Evolutionary conservation across 2,329 filamentous ascomycete genomes (phyloP), one percentile per base, ranked within the genome.

Genomic region (Dactylella cylindrospora): DNA sequence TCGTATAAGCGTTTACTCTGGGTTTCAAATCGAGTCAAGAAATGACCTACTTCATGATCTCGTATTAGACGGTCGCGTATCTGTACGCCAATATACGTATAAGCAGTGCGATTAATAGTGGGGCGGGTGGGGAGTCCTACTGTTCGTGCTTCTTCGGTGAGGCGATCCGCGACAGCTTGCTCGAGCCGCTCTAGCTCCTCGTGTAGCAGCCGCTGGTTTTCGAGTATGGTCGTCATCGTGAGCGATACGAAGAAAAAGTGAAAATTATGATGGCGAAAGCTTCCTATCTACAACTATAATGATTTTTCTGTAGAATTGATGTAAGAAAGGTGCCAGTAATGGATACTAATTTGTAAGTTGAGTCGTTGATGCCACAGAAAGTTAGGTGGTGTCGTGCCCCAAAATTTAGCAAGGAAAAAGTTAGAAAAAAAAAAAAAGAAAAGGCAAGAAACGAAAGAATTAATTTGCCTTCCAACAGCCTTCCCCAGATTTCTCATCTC

Each of bases 171-270:
- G 70, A 96, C 86, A 49, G 88, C 93, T 73, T 95, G 89, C 75
- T 98, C 93, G 60, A 98, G 81, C 66, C 93, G 85, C 79, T 98
- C 93, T 44, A 98, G 77, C 75, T 98, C 93, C 81, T 98, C 93
- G 70, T 96, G 90, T 69, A 96, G 82, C 70, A 88, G 90, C 69
- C 93, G 83, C 75, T 97, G 86, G 69, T 97, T 90, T 78, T 98
- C 94, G 66, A 96, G 76, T 68, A 95, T 77, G 90, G 45, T 64
- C 32, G 51, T 64, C 50, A 64, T 64, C 10, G 22, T 29, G 20
- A 29, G 28, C 28, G 28, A 31, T 31, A 13, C 13, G 28, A 31
- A 31, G 28, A 31, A 8, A 31, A 13, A 13, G 13, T 31, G 28
- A 31, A 31, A 13, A 31, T 31, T 8, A 13, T 13, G 28, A 31